Percentiles rank a stretch among this genome's conserved stretches.
Evolutionary conservation across 208 protist genomes (phyloP).

Genomic region (Vickermania spadyakhi): DNA sequence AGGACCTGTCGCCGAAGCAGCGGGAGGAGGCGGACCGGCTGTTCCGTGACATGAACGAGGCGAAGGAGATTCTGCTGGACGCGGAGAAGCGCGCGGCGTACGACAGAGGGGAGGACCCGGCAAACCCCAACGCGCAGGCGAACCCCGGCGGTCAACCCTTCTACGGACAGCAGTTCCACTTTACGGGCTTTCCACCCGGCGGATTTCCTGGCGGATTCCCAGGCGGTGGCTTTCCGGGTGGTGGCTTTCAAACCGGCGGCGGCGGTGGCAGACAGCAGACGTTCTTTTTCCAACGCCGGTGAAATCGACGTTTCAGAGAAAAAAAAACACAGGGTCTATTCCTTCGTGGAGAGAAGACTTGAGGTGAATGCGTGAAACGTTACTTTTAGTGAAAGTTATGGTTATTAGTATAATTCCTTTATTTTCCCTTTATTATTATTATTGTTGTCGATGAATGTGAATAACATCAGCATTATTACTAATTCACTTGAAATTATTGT

Average conservation of each 20-base stretch:
- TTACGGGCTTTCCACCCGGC: slow-evolving; percentile 9
- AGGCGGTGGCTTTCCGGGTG: slow-evolving; percentile 2
- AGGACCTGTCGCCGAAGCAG: slow-evolving; percentile 55
- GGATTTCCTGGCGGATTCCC: slow-evolving; percentile 9
- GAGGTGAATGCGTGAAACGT: too few relatives aligned
- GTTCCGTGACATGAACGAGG: slow-evolving; percentile 89
- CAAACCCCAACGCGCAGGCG: slow-evolving; percentile 41
- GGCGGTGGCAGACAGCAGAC: slow-evolving; percentile 12
- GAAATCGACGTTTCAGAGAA: too few relatives aligned
- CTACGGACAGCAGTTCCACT: slow-evolving; percentile 55
- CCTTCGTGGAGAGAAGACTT: too few relatives aligned
- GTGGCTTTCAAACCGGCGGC: slow-evolving; percentile 10
- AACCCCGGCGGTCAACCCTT: slow-evolving; percentile 30
- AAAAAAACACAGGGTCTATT: too few relatives aligned
- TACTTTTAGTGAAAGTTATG: too few relatives aligned
- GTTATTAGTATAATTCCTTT: too few relatives aligned
- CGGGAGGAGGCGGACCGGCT: slow-evolving; percentile 53
- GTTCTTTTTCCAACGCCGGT: background rate
- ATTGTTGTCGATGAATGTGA: too few relatives aligned
- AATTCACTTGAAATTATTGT: too few relatives aligned
- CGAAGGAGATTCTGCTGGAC: slow-evolving; percentile 85
- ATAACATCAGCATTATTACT: too few relatives aligned
- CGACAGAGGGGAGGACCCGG: slow-evolving; percentile 85
- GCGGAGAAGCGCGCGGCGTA: slow-evolving; percentile 81
- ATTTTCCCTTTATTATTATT: too few relatives aligned